phyloP scores from a whole-genome alignment of 768 basidiomycete genomes.

The Neoboletus brunneissimus region DNA sequence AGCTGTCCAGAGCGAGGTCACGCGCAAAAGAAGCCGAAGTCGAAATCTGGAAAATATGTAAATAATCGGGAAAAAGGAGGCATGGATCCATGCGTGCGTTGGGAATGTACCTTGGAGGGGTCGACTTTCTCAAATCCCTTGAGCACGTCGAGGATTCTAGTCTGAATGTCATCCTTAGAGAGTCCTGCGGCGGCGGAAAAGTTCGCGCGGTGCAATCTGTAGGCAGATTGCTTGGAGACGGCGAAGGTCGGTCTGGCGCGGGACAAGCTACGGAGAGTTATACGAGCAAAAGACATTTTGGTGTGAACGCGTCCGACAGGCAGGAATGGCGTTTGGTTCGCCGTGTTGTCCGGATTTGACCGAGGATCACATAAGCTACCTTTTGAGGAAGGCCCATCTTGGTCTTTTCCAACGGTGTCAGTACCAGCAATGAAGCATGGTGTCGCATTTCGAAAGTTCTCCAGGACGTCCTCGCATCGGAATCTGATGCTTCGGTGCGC shows the following conservation, averaged over 20 bases:
- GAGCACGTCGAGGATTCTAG: conserved; percentile 28
- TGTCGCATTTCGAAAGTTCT: conserved; percentile 87
- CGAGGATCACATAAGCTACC: conserved; percentile 11
- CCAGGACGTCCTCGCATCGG: conserved; percentile 87
- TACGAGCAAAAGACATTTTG: conserved; percentile 35
- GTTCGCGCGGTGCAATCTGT: conserved; percentile 31
- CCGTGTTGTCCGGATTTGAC: conserved; percentile 25
- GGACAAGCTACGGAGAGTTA: conserved; percentile 32
- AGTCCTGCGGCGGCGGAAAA: conserved; percentile 28
- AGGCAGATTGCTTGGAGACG: conserved; percentile 28
- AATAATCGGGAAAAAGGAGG: conserved; percentile 31
- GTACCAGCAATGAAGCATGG: conserved; percentile 84
- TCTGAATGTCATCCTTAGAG: conserved; percentile 24
- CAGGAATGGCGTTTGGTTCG: not conserved
- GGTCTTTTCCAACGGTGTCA: not conserved
- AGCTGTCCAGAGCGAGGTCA: conserved; percentile 73
- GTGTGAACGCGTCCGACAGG: conserved; percentile 21
- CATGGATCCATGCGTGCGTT: not conserved
- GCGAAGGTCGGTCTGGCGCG: conserved; percentile 28
- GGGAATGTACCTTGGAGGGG: conserved; percentile 23
- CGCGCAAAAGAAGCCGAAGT: conserved; percentile 50
- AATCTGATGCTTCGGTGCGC: conserved; percentile 87
- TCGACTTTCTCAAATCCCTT: conserved; percentile 34
- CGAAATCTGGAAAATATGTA: conserved; percentile 50
- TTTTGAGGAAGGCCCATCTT: not conserved